Conservation (phyloP, 495 filamentous ascomycete species). For the Annulohypoxylon moriforme region DNA sequence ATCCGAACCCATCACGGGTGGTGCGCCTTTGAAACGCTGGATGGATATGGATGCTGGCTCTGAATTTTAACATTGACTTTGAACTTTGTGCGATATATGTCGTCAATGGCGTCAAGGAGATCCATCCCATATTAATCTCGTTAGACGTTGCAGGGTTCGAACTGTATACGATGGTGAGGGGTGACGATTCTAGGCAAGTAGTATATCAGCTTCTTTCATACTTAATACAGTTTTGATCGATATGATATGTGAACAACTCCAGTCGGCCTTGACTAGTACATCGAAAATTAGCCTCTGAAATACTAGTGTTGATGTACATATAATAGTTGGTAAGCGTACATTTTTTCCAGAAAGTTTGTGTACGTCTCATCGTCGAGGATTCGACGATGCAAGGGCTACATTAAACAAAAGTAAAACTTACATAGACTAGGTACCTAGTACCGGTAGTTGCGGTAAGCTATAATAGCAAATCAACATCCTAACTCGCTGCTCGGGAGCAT, state of each 20-base stretch:
- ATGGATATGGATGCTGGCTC: not conserved
- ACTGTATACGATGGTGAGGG: not conserved
- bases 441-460: not conserved
- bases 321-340: too few relatives aligned
- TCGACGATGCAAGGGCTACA: not conserved
- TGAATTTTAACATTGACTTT: not conserved
- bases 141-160: not conserved
- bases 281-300: not conserved
- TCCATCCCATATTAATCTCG: constrained; percentile 8
- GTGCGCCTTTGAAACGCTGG: constrained; percentile 2
- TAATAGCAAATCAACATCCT: not conserved
- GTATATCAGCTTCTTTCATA: not conserved
- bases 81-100: not conserved
- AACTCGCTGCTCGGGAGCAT: not conserved
- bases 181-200: not conserved
- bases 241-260: not conserved
- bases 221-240: not conserved
- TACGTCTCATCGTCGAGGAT: not conserved
- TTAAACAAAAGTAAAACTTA: not conserved
- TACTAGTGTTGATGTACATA: too few relatives aligned
- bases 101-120: constrained; percentile 5
- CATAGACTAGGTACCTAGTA: not conserved
- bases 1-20: constrained; percentile 7
- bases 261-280: not conserved
- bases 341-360: too few relatives aligned